phyloP scores from a whole-genome alignment of 2,329 filamentous ascomycete genomes.

The Pseudocercospora musae region DNA sequence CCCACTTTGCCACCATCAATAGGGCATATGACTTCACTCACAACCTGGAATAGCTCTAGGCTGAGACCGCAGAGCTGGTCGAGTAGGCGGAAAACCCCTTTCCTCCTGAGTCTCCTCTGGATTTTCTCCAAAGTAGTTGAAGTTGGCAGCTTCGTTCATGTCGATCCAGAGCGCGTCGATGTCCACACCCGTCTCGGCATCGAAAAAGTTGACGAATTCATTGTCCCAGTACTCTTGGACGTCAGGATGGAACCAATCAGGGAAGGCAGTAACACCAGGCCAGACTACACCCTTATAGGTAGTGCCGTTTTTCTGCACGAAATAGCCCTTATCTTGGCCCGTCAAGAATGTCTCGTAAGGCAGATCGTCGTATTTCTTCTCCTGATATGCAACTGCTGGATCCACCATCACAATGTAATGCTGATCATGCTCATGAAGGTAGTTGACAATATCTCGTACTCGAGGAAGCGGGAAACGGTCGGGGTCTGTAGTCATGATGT shows the following conservation, averaged over 20 bases:
- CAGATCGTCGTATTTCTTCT: conserved; percentile 28
- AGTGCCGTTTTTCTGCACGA: conserved; percentile 54
- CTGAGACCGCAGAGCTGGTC: conserved; percentile 57
- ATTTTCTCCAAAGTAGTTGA: conserved; percentile 37
- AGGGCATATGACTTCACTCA: background rate
- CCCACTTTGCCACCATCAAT: background rate
- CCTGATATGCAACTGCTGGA: conserved; percentile 51
- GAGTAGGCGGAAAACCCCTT: conserved; percentile 55
- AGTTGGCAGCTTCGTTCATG: conserved; percentile 58
- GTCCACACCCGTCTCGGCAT: conserved; percentile 61
- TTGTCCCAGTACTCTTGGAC: conserved; percentile 65
- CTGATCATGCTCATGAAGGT: conserved; percentile 46
- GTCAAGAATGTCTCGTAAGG: conserved; percentile 55
- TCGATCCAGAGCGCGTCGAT: conserved; percentile 73
- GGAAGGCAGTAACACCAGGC: conserved; percentile 55
- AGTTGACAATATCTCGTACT: conserved; percentile 60
- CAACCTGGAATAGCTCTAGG: conserved; percentile 68
- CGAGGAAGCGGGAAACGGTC: conserved; percentile 59
- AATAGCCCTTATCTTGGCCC: conserved; percentile 55
- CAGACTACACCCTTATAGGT: conserved; percentile 67
- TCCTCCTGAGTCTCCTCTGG: conserved; percentile 38
- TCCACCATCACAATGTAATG: conserved; percentile 67
- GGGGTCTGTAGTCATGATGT: conserved; percentile 63
- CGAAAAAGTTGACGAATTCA: conserved; percentile 65
- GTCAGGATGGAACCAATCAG: conserved; percentile 69